phyloP scores from a whole-genome alignment of 2,329 filamentous ascomycete genomes.

The Arthrinium phaeospermum region DNA sequence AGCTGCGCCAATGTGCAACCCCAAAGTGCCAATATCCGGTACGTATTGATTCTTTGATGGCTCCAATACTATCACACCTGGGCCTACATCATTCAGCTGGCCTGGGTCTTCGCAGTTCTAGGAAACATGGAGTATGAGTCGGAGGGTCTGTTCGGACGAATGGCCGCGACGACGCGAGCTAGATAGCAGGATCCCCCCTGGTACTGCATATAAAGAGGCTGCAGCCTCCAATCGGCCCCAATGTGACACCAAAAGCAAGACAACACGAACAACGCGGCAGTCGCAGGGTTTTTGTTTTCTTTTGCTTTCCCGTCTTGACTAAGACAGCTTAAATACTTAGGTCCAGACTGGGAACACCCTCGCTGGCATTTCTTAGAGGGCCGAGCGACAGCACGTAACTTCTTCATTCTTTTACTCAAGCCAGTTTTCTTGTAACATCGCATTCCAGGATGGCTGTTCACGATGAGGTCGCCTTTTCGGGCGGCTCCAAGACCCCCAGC shows the following conservation, averaged over 20 bases:
- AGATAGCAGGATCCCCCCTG: neutral
- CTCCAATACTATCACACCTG: neutral
- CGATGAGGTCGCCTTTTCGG: conserved; percentile 20
- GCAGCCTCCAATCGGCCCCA: neutral
- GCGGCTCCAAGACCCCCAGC: conserved; percentile 22
- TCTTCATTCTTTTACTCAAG: neutral
- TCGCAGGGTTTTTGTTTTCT: neutral
- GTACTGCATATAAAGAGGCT: conserved; percentile 6
- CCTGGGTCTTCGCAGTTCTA: neutral
- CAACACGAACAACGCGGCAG: neutral
- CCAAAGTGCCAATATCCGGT: neutral
- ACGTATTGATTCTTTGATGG: neutral
- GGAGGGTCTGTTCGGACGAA: conserved; percentile 3
- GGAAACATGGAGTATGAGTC: neutral
- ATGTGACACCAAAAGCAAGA: neutral
- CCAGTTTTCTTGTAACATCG: neutral
- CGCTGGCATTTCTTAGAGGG: too few relatives aligned
- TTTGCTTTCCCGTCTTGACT: neutral
- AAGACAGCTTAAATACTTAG: neutral
- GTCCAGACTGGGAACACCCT: neutral
- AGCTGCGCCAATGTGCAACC: conserved; percentile 5
- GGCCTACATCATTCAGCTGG: neutral
- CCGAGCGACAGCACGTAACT: neutral
- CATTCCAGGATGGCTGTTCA: neutral
- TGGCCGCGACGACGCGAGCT: neutral